A percentile compares a stretch with the other conserved stretches of the same genome.
phyloP scores from a whole-genome alignment of 2,329 filamentous ascomycete genomes.

The Fusarium palustre region DNA sequence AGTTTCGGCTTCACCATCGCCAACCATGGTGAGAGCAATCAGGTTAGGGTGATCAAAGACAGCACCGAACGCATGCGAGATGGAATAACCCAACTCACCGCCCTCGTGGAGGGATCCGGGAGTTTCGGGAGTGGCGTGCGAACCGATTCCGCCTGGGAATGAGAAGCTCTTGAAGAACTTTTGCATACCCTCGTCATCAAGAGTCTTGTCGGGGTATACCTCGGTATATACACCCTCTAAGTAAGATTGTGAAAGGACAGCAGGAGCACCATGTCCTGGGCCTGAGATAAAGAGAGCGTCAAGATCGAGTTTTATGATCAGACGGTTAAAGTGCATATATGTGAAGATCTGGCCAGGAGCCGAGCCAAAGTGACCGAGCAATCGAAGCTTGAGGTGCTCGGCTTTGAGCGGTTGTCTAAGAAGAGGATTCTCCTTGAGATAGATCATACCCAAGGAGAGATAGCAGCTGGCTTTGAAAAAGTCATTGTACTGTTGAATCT shows the following conservation, averaged over 20 bases:
- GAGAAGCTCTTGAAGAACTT: constrained; percentile 87
- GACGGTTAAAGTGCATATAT: constrained; percentile 83
- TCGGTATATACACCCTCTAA: constrained; percentile 83
- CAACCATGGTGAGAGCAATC: constrained; percentile 82
- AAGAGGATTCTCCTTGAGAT: constrained; percentile 78
- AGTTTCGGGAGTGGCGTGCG: constrained; percentile 82
- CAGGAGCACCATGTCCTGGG: constrained; percentile 82
- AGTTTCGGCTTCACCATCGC: constrained; percentile 85
- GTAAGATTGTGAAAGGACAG: constrained; percentile 80
- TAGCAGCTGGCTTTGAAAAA: constrained; percentile 82
- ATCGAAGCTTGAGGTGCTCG: constrained; percentile 78
- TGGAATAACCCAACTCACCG: constrained; percentile 83
- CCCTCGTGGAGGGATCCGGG: constrained; percentile 83
- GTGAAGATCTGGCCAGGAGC: constrained; percentile 85
- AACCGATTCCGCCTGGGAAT: constrained; percentile 82
- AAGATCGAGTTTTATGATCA: constrained; percentile 84
- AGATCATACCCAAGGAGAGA: constrained; percentile 83
- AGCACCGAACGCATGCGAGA: constrained; percentile 81
- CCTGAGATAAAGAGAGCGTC: constrained; percentile 80
- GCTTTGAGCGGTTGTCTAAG: constrained; percentile 75
- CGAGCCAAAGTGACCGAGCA: constrained; percentile 83
- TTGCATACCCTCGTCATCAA: constrained; percentile 75
- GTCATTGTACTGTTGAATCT: constrained; percentile 75
- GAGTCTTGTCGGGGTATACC: constrained; percentile 79
- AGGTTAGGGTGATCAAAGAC: constrained; percentile 81